Conservation (phyloP, 495 filamentous ascomycete species). For the Xylaria intraflava region DNA sequence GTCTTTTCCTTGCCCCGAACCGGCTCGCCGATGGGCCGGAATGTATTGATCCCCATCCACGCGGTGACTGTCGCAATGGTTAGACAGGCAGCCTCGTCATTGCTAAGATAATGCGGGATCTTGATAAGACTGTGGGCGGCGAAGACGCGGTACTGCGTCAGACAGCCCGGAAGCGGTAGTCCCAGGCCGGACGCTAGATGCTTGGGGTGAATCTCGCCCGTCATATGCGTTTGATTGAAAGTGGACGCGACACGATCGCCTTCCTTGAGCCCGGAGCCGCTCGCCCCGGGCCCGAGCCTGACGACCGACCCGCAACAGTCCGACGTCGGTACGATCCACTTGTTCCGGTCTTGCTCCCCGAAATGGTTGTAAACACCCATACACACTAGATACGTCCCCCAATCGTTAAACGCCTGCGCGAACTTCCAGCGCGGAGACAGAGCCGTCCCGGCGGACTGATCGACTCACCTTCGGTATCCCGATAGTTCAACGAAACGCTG, state of each 20-base stretch:
- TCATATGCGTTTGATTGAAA: constrained; percentile 38
- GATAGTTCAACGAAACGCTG: constrained; percentile 52
- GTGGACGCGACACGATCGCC: constrained; percentile 40
- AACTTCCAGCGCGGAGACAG: too few species aligned
- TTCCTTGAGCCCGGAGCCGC: constrained; percentile 16
- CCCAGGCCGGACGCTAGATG: constrained; percentile 33
- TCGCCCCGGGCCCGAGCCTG: constrained; percentile 14
- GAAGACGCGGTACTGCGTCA: constrained; percentile 41
- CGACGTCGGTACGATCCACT: constrained; percentile 33
- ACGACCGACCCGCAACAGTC: constrained; percentile 40
- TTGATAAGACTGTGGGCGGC: constrained; percentile 30
- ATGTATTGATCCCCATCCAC: constrained; percentile 41
- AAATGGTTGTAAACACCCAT: constrained; percentile 54
- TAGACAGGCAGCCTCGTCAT: constrained; percentile 38
- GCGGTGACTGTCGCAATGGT: constrained; percentile 41
- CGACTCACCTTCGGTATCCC: constrained; percentile 46
- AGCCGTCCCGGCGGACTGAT: too few species aligned
- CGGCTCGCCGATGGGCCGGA: constrained; percentile 34
- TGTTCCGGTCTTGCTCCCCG: constrained; percentile 27
- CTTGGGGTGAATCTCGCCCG: constrained; percentile 29
- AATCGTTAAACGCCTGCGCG: too few species aligned
- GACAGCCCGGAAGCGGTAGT: constrained; percentile 30
- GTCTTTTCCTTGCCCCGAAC: constrained; percentile 8
- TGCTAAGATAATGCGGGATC: constrained; percentile 32
- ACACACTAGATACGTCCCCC: constrained; percentile 39